Evolutionary conservation across 2,329 filamentous ascomycete species (phyloP), one percentile per base, ranked within the genome.

Genomic region (Whalleya microplaca): DNA sequence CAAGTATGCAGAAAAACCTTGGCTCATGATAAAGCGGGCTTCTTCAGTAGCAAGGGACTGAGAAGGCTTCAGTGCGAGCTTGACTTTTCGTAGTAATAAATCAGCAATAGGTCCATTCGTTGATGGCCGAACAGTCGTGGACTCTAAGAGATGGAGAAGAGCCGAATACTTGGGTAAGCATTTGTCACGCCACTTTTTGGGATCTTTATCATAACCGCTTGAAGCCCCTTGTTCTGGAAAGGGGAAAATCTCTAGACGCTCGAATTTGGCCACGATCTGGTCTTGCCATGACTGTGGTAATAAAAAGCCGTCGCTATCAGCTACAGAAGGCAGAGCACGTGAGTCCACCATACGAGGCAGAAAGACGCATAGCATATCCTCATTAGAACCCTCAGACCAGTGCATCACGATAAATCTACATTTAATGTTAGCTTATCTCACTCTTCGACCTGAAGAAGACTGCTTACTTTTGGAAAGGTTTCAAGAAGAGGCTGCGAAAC

Each of bases 401-500:
- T 90, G 86, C 6, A 81, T 81, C 29, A 86, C 78, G 59, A 96
- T 81, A 66, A 95, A 97, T 68, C 89, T 91, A 73, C 66, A 50
- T 41, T 14, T 21, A n/a, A 43, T n/a, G 41, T 75, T 63, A 76
- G 69, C 54, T 41, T 48, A 16, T 45, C 41, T 37, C 14, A 23
- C 9, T 21, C 8, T 9, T 45, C n/a, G n/a, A 8, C n/a, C 16
- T n/a, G 40, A 27, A n/a, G 40, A 8, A 16, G n/a, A 27, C 21
- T 23, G 40, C 76, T 71, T 75, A 91, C 84, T 85, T 91, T 72
- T 96, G 91, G 64, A 98, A 92, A 55, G 90, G 87, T 40, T 86
- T 88, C 7, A 93, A 79, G 29, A 96, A 82, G n/a, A 97, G 78
- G 61, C 85, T 87, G 51, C 86, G 84, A 69, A 98, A 99, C 41